Conservation (phyloP, 148 eudicot species). For the Pharnaceum exiguum region DNA sequence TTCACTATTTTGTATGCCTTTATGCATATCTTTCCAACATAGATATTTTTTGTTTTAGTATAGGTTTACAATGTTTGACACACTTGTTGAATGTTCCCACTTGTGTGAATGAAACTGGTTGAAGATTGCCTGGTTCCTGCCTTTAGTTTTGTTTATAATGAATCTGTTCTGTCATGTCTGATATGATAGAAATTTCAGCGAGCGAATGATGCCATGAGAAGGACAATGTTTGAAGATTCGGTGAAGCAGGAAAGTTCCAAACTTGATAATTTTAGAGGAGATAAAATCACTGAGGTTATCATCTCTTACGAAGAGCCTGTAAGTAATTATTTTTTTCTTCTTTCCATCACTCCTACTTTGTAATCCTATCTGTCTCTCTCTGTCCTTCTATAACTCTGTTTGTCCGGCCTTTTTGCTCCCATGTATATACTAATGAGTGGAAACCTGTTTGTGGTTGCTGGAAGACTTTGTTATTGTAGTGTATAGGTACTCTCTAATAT, state of each 20-base stretch:
- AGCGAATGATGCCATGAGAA: slow-evolving; percentile 33
- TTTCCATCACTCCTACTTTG: background rate
- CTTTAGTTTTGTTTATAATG: background rate
- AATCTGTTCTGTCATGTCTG: background rate
- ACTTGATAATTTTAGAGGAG: slow-evolving; percentile 24
- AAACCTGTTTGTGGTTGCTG: background rate
- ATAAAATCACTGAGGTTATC: slow-evolving; percentile 23
- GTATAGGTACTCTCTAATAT: background rate
- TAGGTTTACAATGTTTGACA: no score
- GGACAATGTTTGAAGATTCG: slow-evolving; percentile 33
- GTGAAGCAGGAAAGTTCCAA: slow-evolving; percentile 18
- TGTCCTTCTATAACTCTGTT: no score
- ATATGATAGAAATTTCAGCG: slow-evolving; percentile 43
- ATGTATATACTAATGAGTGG: no score
- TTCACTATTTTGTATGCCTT: no score
- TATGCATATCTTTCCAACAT: no score
- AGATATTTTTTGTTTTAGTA: no score
- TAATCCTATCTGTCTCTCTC: background rate
- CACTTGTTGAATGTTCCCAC: no score
- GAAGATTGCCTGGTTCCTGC: background rate
- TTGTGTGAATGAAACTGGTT: background rate
- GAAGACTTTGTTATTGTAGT: background rate
- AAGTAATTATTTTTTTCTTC: slow-evolving; percentile 13
- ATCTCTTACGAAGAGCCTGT: slow-evolving; percentile 46
- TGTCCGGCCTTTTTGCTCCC: no score